Percentiles rank a stretch among this genome's conserved stretches.
phyloP scores from a whole-genome alignment of 345 rosid genomes.

The Mercurialis annua region DNA sequence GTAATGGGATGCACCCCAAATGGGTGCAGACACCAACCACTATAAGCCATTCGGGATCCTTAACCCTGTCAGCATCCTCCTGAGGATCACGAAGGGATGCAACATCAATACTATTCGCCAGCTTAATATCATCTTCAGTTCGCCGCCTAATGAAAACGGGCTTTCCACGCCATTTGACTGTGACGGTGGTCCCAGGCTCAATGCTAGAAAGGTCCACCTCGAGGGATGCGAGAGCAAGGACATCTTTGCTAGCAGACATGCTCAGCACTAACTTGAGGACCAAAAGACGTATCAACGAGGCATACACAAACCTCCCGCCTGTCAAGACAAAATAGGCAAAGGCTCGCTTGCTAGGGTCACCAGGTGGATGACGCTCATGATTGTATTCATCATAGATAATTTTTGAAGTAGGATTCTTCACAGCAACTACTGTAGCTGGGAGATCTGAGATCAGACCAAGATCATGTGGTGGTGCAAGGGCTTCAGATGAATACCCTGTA shows the following conservation, averaged over 20 bases:
- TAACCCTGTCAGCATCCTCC: conserved; percentile 67
- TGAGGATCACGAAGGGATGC: conserved; percentile 86
- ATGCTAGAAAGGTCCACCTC: conserved; percentile 93
- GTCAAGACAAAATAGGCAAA: conserved; percentile 87
- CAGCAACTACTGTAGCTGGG: conserved; percentile 64
- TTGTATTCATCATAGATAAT: conserved; percentile 79
- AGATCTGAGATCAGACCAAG: conserved; percentile 40
- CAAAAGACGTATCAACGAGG: conserved; percentile 76
- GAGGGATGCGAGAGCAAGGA: conserved; percentile 86
- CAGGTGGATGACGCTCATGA: conserved; percentile 89
- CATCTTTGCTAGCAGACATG: conserved; percentile 97
- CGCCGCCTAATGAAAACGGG: conserved; percentile 92
- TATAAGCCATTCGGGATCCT: conserved; percentile 88
- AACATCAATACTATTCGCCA: conserved; percentile 80
- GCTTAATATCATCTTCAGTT: conserved; percentile 81
- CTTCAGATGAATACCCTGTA: conserved; percentile 58
- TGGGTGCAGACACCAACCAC: conserved; percentile 97
- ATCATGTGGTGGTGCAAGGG: conserved; percentile 38
- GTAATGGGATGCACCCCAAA: conserved; percentile 93
- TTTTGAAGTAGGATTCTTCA: conserved; percentile 75
- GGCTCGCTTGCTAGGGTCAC: conserved; percentile 95
- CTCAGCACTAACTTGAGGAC: conserved; percentile 78
- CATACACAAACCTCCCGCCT: conserved; percentile 88
- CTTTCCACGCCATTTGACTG: conserved; percentile 98
- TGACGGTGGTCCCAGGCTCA: conserved; percentile 81